Percentiles rank a stretch among this genome's conserved stretches.
Conservation (phyloP, 805 yeast genomes). For the Clavispora santaluciae region DNA sequence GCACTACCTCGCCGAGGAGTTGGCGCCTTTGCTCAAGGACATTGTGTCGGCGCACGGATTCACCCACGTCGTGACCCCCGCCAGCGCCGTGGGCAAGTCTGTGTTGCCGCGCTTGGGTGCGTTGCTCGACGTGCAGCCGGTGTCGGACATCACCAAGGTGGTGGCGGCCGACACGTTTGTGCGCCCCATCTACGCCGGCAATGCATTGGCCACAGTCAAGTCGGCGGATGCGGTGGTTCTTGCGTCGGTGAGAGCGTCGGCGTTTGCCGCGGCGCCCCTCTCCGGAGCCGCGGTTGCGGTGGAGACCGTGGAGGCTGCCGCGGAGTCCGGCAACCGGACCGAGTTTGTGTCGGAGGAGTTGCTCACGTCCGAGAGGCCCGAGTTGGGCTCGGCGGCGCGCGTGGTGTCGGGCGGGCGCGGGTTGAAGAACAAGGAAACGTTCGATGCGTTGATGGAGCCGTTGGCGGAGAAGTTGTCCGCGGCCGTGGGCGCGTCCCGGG, state of each 20-base stretch:
- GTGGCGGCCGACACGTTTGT: slow-evolving; percentile 67
- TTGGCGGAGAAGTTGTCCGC: slow-evolving; percentile 81
- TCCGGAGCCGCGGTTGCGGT: slow-evolving; percentile 34
- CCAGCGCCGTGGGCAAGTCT: slow-evolving; percentile 85
- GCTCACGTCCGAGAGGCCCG: slow-evolving; percentile 81
- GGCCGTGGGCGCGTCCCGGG: slow-evolving; percentile 96
- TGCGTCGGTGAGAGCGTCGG: slow-evolving; percentile 78
- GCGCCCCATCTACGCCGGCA: slow-evolving; percentile 96
- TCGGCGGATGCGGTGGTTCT: slow-evolving; percentile 61
- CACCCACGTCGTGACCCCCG: slow-evolving; percentile 74
- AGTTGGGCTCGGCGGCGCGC: slow-evolving; percentile 72
- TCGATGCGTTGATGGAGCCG: slow-evolving; percentile 72
- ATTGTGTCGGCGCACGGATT: slow-evolving; percentile 42
- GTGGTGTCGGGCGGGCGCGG: slow-evolving; percentile 96
- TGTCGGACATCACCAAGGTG: slow-evolving; percentile 74
- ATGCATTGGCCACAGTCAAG: slow-evolving; percentile 79
- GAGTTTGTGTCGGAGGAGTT: slow-evolving; percentile 76
- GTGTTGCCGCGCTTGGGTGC: slow-evolving; percentile 86
- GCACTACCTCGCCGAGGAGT: slow-evolving; percentile 73
- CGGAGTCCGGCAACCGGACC: slow-evolving; percentile 36
- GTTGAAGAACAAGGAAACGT: slow-evolving; percentile 81
- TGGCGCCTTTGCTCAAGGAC: slow-evolving; percentile 61
- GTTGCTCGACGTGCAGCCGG: slow-evolving; percentile 77
- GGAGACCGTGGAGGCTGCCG: slow-evolving; percentile 42
- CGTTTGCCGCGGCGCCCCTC: slow-evolving; percentile 51